These are phyloP conservation scores for Ophiostoma montium DNA, from an alignment of 2,329 filamentous ascomycete genomes.

Conservation along the genomic window DNA sequence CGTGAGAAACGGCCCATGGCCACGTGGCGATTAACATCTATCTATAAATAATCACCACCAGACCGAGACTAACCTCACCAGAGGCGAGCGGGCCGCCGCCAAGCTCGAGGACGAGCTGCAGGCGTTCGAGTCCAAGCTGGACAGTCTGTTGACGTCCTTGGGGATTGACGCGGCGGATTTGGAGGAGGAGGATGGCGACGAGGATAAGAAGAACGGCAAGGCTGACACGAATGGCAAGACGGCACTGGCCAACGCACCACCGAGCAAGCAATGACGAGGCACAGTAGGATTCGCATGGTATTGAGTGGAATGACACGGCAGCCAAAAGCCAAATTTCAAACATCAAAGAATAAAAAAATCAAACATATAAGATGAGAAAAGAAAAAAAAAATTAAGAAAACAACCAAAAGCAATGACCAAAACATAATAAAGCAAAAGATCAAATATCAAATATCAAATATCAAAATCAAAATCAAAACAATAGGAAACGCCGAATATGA, in stretches of 20 bases:
- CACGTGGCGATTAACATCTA: too few relatives aligned
- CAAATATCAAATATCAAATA: neutral
- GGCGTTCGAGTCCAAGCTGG: constrained; percentile 39
- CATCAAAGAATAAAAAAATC: neutral
- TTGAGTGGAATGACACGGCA: neutral
- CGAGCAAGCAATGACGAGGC: too few relatives aligned
- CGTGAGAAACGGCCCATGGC: too few relatives aligned
- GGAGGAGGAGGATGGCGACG: neutral
- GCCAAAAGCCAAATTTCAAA: neutral
- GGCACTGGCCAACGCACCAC: too few relatives aligned
- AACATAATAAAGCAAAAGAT: too few relatives aligned
- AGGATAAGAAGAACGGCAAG: neutral
- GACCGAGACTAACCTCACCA: constrained; percentile 14
- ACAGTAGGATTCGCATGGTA: too few relatives aligned
- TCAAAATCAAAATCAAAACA: neutral
- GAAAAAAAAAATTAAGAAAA: neutral
- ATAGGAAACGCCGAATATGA: constrained; percentile 6
- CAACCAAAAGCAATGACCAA: neutral
- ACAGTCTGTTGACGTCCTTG: constrained; percentile 36
- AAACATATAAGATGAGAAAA: neutral
- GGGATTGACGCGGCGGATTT: constrained; percentile 18
- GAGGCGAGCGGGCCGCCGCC: constrained; percentile 40
- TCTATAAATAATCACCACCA: neutral
- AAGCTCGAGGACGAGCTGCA: constrained; percentile 38
- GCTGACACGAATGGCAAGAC: neutral